Conservation (phyloP, 176 grass and related monocot species). For the Cenchrus purpureus region DNA sequence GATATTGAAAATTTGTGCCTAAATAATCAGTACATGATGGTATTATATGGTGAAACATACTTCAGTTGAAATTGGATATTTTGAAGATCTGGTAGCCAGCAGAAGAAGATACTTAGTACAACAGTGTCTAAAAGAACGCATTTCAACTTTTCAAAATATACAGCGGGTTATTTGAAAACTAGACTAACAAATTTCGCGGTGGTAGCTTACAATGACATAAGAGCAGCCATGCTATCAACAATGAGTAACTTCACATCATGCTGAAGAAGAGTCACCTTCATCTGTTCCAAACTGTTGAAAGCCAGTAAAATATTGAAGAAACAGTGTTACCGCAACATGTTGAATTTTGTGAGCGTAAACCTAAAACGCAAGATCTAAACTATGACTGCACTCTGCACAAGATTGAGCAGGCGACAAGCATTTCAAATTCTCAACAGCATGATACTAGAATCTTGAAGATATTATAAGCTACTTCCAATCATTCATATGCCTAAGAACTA, state of each 20-base stretch:
- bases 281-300: slow-evolving; percentile 82
- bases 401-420: slow-evolving; percentile 4
- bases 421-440: slow-evolving; percentile 8
- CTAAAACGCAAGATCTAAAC: slow-evolving; percentile 2
- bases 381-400: not conserved
- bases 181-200: slow-evolving; percentile 6
- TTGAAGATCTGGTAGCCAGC: not conserved
- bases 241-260: slow-evolving; percentile 94
- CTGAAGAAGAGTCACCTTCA: slow-evolving; percentile 83
- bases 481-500: slow-evolving; percentile 1
- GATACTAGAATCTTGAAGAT: not conserved
- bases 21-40: not conserved
- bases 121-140: not conserved
- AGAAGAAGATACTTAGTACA: not conserved
- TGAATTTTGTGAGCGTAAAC: slow-evolving; percentile 15
- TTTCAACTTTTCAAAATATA: not conserved
- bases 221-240: slow-evolving; percentile 95
- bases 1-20: not conserved
- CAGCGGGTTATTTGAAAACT: not conserved
- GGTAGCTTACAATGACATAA: slow-evolving; percentile 60
- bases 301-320: not conserved
- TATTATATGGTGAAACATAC: not conserved
- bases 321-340: not conserved
- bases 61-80: not conserved
- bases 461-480: not conserved